These are phyloP conservation scores for Starmerella tilneyi DNA, from an alignment of 805 yeast genomes.

Conservation along the genomic window DNA sequence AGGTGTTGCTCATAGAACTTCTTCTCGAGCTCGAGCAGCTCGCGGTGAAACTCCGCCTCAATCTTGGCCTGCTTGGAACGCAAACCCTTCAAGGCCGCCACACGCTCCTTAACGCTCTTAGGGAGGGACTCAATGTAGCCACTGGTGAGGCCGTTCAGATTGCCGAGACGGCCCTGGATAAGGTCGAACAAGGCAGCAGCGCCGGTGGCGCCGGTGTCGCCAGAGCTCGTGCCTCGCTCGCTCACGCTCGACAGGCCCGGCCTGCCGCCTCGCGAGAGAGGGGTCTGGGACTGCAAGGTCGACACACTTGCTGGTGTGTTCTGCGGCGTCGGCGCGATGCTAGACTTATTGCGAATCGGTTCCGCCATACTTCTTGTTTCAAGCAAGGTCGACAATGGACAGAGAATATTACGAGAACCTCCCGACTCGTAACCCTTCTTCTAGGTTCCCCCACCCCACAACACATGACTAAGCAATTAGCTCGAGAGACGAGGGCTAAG, in stretches of 20 bases:
- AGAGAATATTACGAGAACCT: neutral
- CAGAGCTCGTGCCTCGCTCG: slow-evolving; percentile 36
- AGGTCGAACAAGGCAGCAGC: slow-evolving; percentile 75
- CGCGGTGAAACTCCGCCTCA: slow-evolving; percentile 87
- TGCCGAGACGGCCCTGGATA: slow-evolving; percentile 82
- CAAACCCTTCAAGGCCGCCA: slow-evolving; percentile 69
- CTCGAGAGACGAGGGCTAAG: no score
- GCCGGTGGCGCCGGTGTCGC: slow-evolving; percentile 35
- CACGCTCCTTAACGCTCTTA: slow-evolving; percentile 57
- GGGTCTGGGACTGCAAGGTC: slow-evolving; percentile 40
- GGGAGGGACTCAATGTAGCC: slow-evolving; percentile 79
- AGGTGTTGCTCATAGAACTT: slow-evolving; percentile 60
- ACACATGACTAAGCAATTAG: no score
- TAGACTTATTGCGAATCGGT: slow-evolving; percentile 60
- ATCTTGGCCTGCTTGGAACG: slow-evolving; percentile 70
- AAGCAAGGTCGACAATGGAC: neutral
- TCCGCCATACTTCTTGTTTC: slow-evolving; percentile 52
- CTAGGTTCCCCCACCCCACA: neutral
- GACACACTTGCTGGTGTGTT: slow-evolving; percentile 90
- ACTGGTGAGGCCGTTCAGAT: slow-evolving; percentile 72
- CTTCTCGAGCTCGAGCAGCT: slow-evolving; percentile 75
- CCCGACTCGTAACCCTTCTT: neutral
- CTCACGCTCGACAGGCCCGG: slow-evolving; percentile 50
- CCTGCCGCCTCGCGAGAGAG: slow-evolving; percentile 14
- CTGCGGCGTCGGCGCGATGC: slow-evolving; percentile 97